Conservation (phyloP, 1,139 yeast species). For the Candida mesenterica region DNA sequence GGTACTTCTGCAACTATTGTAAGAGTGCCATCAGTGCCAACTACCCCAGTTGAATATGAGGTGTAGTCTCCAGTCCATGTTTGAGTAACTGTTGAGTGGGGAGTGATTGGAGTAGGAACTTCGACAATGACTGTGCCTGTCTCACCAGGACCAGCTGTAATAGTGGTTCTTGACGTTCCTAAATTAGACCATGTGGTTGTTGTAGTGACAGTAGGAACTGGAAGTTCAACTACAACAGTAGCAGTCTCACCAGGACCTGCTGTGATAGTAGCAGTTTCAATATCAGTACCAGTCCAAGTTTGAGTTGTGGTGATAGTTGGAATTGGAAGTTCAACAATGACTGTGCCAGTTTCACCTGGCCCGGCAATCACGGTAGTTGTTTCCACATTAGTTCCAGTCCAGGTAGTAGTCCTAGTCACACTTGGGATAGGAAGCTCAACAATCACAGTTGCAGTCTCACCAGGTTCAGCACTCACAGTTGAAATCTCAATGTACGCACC, state of each 20-base stretch:
- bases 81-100: constrained; percentile 11
- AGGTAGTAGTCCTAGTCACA: constrained; percentile 14
- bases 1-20: constrained; percentile 19
- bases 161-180: constrained; percentile 10
- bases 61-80: constrained; percentile 9
- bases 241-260: constrained; percentile 13
- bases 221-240: constrained; percentile 16
- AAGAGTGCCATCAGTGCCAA: constrained; percentile 12
- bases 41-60: constrained; percentile 15
- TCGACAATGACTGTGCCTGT: constrained; percentile 14
- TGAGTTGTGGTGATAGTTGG: constrained; percentile 1
- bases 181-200: constrained; percentile 13
- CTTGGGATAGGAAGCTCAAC: constrained; percentile 17
- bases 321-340: constrained; percentile 3
- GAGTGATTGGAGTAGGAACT: constrained; percentile 13
- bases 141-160: constrained; percentile 10
- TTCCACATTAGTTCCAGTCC: constrained; percentile 8
- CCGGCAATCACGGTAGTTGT: constrained; percentile 4
- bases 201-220: constrained; percentile 13
- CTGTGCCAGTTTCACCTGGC: constrained; percentile 4
- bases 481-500: neutral
- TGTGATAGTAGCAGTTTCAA: constrained; percentile 6
- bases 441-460: constrained; percentile 16
- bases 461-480: constrained; percentile 12
- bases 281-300: constrained; percentile 6